Evolutionary conservation across 192 early-diverging fungal genomes (phyloP).

Genomic region (Gamsiella multidivaricata): DNA sequence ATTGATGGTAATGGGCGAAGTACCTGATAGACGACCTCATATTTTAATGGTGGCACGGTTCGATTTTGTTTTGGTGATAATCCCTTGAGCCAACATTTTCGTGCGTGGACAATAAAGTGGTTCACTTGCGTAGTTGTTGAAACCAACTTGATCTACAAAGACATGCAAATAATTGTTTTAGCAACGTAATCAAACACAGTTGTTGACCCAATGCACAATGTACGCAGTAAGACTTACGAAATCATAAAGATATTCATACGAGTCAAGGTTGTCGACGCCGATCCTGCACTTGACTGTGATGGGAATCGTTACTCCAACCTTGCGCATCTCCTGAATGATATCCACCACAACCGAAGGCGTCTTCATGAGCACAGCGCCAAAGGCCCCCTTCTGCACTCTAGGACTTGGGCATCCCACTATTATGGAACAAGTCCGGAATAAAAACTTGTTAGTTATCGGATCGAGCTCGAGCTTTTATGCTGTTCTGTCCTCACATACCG

Average conservation of each 20-base stretch:
- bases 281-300: conserved; percentile 81
- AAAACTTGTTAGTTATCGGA: background rate
- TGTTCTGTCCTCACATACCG: conserved; percentile 9
- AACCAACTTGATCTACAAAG: conserved; percentile 36
- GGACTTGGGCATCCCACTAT: conserved; percentile 75
- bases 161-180: background rate
- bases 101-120: conserved; percentile 75
- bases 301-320: conserved; percentile 52
- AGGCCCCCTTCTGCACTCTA: conserved; percentile 72
- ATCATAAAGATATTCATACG: conserved; percentile 65
- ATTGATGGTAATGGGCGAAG: too few relatives aligned
- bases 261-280: conserved; percentile 78
- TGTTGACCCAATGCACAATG: background rate
- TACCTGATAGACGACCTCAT: conserved; percentile 65
- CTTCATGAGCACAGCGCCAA: conserved; percentile 81
- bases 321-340: conserved; percentile 68
- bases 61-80: conserved; percentile 77
- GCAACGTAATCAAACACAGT: too few relatives aligned
- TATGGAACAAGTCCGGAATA: background rate
- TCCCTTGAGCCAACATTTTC: conserved; percentile 74
- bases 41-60: conserved; percentile 70
- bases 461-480: background rate
- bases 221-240: too few relatives aligned
- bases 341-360: conserved; percentile 64
- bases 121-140: conserved; percentile 43